Conservation (phyloP, 495 filamentous ascomycete genomes). For the Evernia prunastri region DNA sequence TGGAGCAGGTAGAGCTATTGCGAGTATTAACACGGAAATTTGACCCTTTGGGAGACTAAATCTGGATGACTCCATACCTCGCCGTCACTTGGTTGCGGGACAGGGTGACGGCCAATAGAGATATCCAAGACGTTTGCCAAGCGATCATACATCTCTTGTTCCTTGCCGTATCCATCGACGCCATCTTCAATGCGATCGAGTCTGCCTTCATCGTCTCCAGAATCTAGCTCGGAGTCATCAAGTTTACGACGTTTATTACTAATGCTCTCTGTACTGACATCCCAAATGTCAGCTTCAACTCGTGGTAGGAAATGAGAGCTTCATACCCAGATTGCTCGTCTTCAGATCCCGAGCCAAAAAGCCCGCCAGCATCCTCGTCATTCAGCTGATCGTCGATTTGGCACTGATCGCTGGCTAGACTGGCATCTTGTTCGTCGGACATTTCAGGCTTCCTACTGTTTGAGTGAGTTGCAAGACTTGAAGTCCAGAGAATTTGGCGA, state of each 20-base stretch:
- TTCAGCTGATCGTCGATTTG: constrained; percentile 46
- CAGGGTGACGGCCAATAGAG: constrained; percentile 56
- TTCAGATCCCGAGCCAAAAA: constrained; percentile 55
- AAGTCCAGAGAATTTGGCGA: neutral
- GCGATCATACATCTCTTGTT: constrained; percentile 46
- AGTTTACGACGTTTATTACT: constrained; percentile 43
- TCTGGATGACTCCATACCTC: constrained; percentile 36
- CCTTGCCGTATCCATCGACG: constrained; percentile 42
- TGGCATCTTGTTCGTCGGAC: constrained; percentile 15
- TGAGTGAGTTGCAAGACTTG: too few relatives aligned
- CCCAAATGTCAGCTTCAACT: constrained; percentile 11
- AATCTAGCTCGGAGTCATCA: constrained; percentile 71
- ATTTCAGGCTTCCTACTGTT: neutral
- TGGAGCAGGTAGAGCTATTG: constrained; percentile 68
- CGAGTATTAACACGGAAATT: neutral
- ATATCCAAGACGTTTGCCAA: constrained; percentile 51
- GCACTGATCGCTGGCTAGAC: constrained; percentile 25
- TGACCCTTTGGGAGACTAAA: neutral
- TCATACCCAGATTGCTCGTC: constrained; percentile 23
- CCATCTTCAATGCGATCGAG: constrained; percentile 43
- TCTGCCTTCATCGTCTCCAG: constrained; percentile 64
- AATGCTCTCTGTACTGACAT: constrained; percentile 21
- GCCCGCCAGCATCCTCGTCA: constrained; percentile 52
- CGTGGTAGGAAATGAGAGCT: neutral
- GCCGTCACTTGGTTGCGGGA: constrained; percentile 66